These are phyloP conservation scores for Verticillium zaregamsianum DNA, from an alignment of 2,329 filamentous ascomycete genomes.

Conservation along the genomic window DNA sequence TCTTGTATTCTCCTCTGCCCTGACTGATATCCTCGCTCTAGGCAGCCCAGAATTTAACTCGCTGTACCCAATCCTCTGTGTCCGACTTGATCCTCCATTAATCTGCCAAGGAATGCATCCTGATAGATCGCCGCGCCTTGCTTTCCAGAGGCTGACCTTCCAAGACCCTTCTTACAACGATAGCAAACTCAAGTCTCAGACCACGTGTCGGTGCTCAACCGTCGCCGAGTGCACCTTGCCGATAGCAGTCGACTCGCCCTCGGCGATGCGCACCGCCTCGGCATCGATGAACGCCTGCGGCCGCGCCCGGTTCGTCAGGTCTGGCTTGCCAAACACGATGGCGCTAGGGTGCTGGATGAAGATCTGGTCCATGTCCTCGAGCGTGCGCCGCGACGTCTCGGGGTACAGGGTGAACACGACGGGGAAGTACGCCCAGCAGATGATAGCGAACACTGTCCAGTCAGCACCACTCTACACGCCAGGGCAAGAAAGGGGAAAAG, in stretches of 20 bases:
- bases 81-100: no score
- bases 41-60: no score
- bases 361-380: conserved; percentile 45
- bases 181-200: neutral
- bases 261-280: conserved; percentile 23
- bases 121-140: no score
- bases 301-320: conserved; percentile 29
- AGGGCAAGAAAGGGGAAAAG: neutral
- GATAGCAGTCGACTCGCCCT: conserved; percentile 5
- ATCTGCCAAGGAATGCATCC: no score
- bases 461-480: neutral
- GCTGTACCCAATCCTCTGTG: no score
- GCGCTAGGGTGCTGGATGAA: conserved; percentile 25
- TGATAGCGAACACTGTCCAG: conserved; percentile 21
- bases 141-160: no score
- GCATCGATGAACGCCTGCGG: conserved; percentile 30
- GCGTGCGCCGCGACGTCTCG: conserved; percentile 39
- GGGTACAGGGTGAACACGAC: conserved; percentile 45
- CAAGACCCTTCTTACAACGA: no score
- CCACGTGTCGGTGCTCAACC: neutral
- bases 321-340: conserved; percentile 26
- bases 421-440: conserved; percentile 29
- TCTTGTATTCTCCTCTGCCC: no score
- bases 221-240: neutral
- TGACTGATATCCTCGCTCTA: no score